These are phyloP conservation scores for Talaromyces nanjingensis DNA, from an alignment of 495 filamentous ascomycete species.

Conservation along the genomic window DNA sequence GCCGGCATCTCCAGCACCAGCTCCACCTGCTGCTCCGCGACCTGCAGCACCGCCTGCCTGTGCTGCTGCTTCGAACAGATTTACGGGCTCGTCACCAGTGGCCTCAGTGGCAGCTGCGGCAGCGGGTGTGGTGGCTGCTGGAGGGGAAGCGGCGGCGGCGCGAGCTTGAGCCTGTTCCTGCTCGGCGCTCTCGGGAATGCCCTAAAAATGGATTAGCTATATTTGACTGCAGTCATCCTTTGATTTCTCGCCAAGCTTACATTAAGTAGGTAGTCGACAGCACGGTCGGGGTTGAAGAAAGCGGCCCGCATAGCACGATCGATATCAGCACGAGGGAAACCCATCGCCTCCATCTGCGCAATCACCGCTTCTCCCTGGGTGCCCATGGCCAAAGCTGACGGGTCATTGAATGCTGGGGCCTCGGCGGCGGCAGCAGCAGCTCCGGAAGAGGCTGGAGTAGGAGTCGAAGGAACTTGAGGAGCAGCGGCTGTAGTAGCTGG, in stretches of 20 bases:
- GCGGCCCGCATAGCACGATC: constrained; percentile 92
- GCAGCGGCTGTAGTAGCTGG: constrained; percentile 49
- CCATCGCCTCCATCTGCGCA: constrained; percentile 95
- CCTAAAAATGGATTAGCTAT: constrained; percentile 39
- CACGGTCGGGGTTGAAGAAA: constrained; percentile 93
- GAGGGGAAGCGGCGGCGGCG: constrained; percentile 20
- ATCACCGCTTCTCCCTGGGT: constrained; percentile 76
- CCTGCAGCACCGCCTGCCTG: constrained; percentile 54
- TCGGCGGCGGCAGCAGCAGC: constrained; percentile 32
- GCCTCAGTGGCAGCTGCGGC: constrained; percentile 27
- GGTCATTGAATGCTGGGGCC: constrained; percentile 55
- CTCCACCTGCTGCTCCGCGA: constrained; percentile 32
- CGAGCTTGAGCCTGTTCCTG: constrained; percentile 56
- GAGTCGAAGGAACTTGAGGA: constrained; percentile 51
- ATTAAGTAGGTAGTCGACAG: constrained; percentile 88
- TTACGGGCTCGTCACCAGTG: constrained; percentile 57
- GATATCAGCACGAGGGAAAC: constrained; percentile 78
- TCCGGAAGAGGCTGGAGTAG: constrained; percentile 59
- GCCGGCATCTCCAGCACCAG: constrained; percentile 47
- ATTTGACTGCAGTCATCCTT: not conserved
- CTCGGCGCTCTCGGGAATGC: constrained; percentile 78
- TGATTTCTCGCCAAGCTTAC: constrained; percentile 43
- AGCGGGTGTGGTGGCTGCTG: constrained; percentile 21
- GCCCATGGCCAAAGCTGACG: constrained; percentile 79
- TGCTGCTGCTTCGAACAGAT: constrained; percentile 91